Evolutionary conservation across 495 filamentous ascomycete genomes (phyloP).

Genomic region (Polyplosphaeria fusca): DNA sequence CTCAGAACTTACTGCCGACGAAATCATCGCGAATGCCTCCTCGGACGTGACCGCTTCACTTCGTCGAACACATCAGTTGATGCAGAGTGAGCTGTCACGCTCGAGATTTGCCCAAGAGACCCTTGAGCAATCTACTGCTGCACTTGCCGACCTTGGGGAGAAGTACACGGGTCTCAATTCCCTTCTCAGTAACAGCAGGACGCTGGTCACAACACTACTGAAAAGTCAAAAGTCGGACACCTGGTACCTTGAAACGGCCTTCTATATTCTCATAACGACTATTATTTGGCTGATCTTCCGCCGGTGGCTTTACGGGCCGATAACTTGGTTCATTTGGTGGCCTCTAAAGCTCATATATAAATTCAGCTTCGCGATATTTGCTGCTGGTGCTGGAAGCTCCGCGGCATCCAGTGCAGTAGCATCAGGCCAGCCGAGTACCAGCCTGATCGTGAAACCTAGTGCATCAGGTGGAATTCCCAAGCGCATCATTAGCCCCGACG

Average conservation of each 20-base stretch:
- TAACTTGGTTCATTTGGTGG: slow-evolving; percentile 84
- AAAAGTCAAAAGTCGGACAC: slow-evolving; percentile 89
- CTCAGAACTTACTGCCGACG: slow-evolving; percentile 56
- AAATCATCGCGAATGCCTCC: slow-evolving; percentile 67
- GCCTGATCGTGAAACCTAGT: slow-evolving; percentile 43
- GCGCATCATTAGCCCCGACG: slow-evolving; percentile 27
- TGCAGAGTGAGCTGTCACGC: slow-evolving; percentile 75
- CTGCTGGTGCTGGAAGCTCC: background rate
- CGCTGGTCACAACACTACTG: slow-evolving; percentile 73
- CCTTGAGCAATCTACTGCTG: slow-evolving; percentile 73
- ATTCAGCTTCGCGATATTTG: slow-evolving; percentile 12
- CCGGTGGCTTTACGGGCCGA: slow-evolving; percentile 78
- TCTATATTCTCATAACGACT: slow-evolving; percentile 74
- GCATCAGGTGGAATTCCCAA: slow-evolving; percentile 41
- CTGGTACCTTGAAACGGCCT: slow-evolving; percentile 89
- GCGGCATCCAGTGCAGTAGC: slow-evolving; percentile 24
- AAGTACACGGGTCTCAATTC: slow-evolving; percentile 75
- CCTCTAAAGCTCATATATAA: slow-evolving; percentile 57
- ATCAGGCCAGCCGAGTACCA: slow-evolving; percentile 8
- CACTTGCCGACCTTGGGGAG: slow-evolving; percentile 72
- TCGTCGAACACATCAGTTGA: slow-evolving; percentile 76
- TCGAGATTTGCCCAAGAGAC: slow-evolving; percentile 87
- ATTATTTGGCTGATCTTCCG: slow-evolving; percentile 83
- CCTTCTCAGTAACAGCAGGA: slow-evolving; percentile 67
- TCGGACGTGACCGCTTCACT: slow-evolving; percentile 81